Evolutionary conservation across 169 alveolate genomes (phyloP), one percentile per base, ranked within the genome.

Genomic region (Toxoplasma gondii): DNA sequence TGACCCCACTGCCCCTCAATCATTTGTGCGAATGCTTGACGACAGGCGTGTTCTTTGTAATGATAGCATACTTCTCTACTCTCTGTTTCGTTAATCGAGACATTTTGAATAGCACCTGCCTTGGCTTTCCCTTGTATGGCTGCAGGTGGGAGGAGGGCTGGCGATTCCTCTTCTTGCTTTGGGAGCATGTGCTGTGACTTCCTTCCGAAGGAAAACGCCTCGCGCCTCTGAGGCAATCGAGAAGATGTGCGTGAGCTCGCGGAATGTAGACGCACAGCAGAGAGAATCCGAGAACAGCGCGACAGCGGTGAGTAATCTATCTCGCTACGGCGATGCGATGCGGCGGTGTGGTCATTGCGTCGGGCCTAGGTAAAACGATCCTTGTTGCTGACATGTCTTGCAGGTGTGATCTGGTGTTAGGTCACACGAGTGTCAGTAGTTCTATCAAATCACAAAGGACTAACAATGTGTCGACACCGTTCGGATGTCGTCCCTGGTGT

Each of bases 91-190:
- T 39, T 0, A 54, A 0, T 54, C 69, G 69, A 54, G 69, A 24
- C 69, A 4, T 24, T 1, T 0, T 54, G 31, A 4, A 54, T 0
- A 54, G 0, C 31, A 24, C 17, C 17, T 54, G 69, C 69, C 69
- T 17, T 24, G 69, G 31, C 27, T 0, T 12, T 54, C 31, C 27
- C 17, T 54, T 24, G 31, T 12, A 54, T 54, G 0, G 24, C 39
- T 74, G 44, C 84, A 74, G 84, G 84, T 74, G 41, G 84, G 84
- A 16, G 84, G 84, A 22, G 84, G 84, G 44, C 22, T 74, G 22
- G 84, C 84, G 36, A 27, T 74, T 36, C 84, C 84, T 31, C 34
- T 74, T 16, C 44, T 36, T 10, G 84, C 84, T 16, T 34, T 74
- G 12, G 84, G 84, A 22, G 84, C 84, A 34, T 74, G 84, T 2